Conservation (phyloP, 345 rosid genomes). For the Atalantia buxifolia region DNA sequence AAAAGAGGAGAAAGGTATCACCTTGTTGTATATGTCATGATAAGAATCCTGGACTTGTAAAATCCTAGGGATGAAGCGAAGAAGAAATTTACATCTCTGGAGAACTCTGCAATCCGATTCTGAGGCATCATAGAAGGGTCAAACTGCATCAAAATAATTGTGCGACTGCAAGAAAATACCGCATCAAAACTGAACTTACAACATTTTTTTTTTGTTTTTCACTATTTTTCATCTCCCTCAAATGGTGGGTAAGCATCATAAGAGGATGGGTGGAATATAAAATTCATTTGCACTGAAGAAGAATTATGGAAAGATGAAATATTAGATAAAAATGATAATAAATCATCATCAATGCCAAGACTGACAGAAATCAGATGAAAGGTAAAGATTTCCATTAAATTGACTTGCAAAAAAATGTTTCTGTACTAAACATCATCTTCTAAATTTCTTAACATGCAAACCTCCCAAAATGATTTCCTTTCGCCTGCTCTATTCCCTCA, state of each 20-base stretch:
- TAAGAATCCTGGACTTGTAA: neutral
- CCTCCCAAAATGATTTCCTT: slow-evolving; percentile 2
- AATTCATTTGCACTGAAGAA: neutral
- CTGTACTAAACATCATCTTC: slow-evolving; percentile 18
- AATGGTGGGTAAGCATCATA: neutral
- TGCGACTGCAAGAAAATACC: neutral
- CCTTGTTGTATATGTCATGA: neutral
- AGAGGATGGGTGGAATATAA: neutral
- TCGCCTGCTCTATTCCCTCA: slow-evolving; percentile 16
- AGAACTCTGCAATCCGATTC: neutral
- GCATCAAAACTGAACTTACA: neutral
- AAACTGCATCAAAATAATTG: neutral
- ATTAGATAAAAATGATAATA: neutral
- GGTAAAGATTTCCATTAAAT: neutral
- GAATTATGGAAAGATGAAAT: neutral
- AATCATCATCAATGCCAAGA: neutral
- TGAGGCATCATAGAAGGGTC: neutral
- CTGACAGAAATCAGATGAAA: neutral
- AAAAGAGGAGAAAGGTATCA: neutral
- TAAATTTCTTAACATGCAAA: slow-evolving; percentile 18
- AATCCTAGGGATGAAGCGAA: neutral
- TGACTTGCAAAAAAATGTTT: slow-evolving; percentile 4
- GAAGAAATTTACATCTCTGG: neutral
- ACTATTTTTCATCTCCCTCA: neutral
- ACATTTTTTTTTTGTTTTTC: too few species aligned